phyloP scores from a whole-genome alignment of 2,329 filamentous ascomycete genomes.

The Penicillium sp. region DNA sequence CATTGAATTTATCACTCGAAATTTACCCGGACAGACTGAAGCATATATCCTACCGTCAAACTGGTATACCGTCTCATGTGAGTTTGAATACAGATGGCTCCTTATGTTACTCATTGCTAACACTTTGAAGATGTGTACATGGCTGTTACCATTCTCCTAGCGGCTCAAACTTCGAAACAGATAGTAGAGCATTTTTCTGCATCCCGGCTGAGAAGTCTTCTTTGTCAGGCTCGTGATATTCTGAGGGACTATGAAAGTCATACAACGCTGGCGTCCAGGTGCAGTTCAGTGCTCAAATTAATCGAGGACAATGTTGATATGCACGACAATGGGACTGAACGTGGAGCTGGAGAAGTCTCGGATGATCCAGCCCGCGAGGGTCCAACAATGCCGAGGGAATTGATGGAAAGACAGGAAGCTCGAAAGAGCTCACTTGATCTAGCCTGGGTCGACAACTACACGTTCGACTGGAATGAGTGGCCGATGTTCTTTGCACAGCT shows the following conservation, averaged over 20 bases:
- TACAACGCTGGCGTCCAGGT: constrained; percentile 1
- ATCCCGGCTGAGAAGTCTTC: neutral
- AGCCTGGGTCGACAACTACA: constrained; percentile 6
- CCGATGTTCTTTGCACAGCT: constrained; percentile 15
- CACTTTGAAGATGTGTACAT: constrained; percentile 10
- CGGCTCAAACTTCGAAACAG: constrained; percentile 6
- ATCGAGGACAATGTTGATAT: constrained; percentile 1
- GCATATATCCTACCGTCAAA: constrained; percentile 7
- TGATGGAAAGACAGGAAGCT: neutral
- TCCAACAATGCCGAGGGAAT: neutral
- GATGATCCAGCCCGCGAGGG: neutral
- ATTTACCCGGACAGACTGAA: constrained; percentile 1
- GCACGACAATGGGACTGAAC: neutral
- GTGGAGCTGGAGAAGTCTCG: neutral
- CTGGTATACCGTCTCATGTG: constrained; percentile 10
- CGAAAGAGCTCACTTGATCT: neutral
- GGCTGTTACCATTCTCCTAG: constrained; percentile 13
- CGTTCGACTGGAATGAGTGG: constrained; percentile 17
- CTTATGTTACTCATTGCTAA: neutral
- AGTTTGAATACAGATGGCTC: neutral
- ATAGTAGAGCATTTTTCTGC: constrained; percentile 11
- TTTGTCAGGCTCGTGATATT: constrained; percentile 3
- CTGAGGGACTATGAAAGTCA: constrained; percentile 3
- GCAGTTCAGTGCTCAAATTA: neutral
- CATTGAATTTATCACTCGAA: constrained; percentile 3